Evolutionary conservation across 345 rosid genomes (phyloP).

Genomic region (Lepidium africanum): DNA sequence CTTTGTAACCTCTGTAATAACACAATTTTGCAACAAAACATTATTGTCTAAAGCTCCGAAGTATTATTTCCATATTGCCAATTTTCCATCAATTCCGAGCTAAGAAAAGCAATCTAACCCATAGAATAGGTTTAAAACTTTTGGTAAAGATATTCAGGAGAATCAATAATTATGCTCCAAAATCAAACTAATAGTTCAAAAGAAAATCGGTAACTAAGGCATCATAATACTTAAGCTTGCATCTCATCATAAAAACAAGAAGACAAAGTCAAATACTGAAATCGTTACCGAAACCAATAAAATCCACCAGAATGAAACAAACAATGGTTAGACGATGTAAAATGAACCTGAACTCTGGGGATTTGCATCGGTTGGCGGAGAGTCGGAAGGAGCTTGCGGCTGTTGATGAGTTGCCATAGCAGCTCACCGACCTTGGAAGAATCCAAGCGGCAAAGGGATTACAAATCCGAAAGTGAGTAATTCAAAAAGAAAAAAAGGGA

Average conservation of each 20-base stretch:
- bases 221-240: background rate
- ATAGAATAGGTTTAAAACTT: background rate
- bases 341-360: constrained; percentile 14
- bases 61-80: background rate
- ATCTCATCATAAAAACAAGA: background rate
- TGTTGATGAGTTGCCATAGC: constrained; percentile 31
- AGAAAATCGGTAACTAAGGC: background rate
- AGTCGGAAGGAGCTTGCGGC: constrained; percentile 16
- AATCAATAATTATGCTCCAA: background rate
- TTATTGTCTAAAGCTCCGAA: background rate
- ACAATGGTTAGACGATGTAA: background rate
- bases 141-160: background rate
- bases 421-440: constrained; percentile 17
- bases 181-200: background rate
- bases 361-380: constrained; percentile 6
- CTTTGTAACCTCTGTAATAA: constrained; percentile 38
- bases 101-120: background rate
- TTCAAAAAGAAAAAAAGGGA: background rate
- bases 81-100: background rate
- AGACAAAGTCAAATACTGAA: background rate
- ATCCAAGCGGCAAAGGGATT: background rate
- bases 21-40: background rate
- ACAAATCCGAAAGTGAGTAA: background rate
- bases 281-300: background rate
- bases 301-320: background rate